phyloP scores from a whole-genome alignment of 345 rosid genomes.

The Rhizophora mangle region DNA sequence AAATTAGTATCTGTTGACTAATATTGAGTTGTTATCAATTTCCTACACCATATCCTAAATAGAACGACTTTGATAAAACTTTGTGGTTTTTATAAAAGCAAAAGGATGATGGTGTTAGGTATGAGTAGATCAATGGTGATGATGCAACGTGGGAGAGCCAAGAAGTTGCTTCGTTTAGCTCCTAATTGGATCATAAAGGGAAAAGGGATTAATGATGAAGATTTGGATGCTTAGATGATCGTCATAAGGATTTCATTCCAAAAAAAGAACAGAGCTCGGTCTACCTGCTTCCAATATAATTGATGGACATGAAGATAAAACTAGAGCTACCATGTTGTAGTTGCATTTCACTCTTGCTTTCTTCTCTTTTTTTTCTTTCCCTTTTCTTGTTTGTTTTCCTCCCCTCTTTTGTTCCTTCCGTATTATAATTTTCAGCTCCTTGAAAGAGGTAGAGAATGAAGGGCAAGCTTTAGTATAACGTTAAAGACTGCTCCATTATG shows the following conservation, averaged over 20 bases:
- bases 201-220: conserved; percentile 69
- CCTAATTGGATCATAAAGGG: conserved; percentile 62
- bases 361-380: too few relatives aligned
- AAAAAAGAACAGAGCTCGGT: conserved; percentile 35
- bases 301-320: conserved; percentile 46
- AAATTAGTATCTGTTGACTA: too few relatives aligned
- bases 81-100: too few relatives aligned
- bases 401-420: not conserved
- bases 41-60: not conserved
- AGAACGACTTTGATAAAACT: too few relatives aligned
- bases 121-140: conserved; percentile 58
- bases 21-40: too few relatives aligned
- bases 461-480: too few relatives aligned
- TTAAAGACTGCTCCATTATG: too few relatives aligned
- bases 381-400: not conserved
- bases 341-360: conserved; percentile 15
- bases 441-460: not conserved
- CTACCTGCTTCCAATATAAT: conserved; percentile 43
- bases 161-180: conserved; percentile 56
- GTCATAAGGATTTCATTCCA: conserved; percentile 36
- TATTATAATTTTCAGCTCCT: conserved; percentile 19
- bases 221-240: conserved; percentile 23
- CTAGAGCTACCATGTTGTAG: conserved; percentile 24
- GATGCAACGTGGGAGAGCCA: conserved; percentile 49
- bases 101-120: conserved; percentile 70